A percentile compares a stretch with the other conserved stretches of the same genome.
Conservation (phyloP, 176 grass and related monocot genomes). For the Eragrostis curvula region DNA sequence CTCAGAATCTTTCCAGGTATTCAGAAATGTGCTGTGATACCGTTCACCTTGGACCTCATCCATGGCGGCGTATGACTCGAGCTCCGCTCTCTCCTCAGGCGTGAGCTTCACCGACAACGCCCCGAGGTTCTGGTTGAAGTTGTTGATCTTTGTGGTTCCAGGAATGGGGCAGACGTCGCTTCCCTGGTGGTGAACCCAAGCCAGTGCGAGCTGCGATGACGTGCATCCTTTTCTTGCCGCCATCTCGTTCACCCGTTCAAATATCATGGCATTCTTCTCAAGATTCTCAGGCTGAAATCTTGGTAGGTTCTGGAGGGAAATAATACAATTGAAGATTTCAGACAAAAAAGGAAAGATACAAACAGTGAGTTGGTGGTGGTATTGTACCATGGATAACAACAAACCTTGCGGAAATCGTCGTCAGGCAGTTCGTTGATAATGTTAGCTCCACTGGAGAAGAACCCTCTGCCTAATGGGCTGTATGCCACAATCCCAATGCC, state of each 20-base stretch:
- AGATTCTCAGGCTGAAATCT: constrained; percentile 62
- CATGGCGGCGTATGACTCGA: constrained; percentile 37
- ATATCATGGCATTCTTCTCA: constrained; percentile 47
- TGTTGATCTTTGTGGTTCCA: constrained; percentile 60
- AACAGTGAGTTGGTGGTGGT: not conserved
- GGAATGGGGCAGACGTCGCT: constrained; percentile 67
- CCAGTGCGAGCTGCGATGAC: constrained; percentile 53
- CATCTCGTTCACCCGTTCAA: constrained; percentile 43
- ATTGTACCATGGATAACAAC: not conserved
- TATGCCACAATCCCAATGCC: not conserved
- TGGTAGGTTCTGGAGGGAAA: constrained; percentile 21
- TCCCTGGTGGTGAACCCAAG: constrained; percentile 66
- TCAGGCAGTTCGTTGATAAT: not conserved
- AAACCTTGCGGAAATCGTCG: not conserved
- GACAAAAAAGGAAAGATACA: not conserved
- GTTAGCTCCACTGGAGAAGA: not conserved
- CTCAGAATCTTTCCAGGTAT: constrained; percentile 47
- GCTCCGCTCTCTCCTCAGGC: constrained; percentile 54
- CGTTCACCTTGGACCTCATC: constrained; percentile 39
- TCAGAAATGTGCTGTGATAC: not conserved
- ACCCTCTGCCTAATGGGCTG: constrained; percentile 10
- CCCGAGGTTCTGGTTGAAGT: constrained; percentile 61
- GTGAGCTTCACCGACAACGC: constrained; percentile 50
- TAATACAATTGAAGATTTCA: too few species aligned
- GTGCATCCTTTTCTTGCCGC: constrained; percentile 67